Conservation (phyloP, 1,284 basidiomycete species). For the Pterula multifida region DNA sequence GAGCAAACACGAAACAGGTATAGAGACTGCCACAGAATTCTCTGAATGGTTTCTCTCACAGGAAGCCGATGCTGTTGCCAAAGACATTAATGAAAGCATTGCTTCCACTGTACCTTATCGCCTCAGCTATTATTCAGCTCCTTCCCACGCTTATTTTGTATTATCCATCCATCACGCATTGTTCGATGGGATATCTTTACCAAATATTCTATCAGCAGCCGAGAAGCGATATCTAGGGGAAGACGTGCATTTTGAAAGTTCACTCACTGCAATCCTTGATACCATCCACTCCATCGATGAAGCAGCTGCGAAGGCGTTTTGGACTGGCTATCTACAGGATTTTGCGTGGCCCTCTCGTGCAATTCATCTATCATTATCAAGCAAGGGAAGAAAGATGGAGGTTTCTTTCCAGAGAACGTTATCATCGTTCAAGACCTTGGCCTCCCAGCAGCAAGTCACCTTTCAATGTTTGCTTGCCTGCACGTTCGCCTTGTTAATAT, state of each 20-base stretch:
- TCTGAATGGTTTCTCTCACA: constrained; percentile 19
- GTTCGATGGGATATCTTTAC: constrained; percentile 34
- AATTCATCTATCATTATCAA: constrained; percentile 10
- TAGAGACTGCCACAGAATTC: constrained; percentile 14
- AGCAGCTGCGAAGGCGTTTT: constrained; percentile 22
- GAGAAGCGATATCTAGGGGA: constrained; percentile 20
- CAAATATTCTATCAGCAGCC: constrained; percentile 25
- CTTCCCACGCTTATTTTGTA: constrained; percentile 15
- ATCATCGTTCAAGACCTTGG: constrained; percentile 19
- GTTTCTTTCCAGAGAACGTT: constrained; percentile 17
- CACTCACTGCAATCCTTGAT: constrained; percentile 20
- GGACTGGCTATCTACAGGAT: constrained; percentile 21
- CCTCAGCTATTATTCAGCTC: constrained; percentile 18
- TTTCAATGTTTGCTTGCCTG: constrained; percentile 31
- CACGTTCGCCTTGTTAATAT: constrained; percentile 23
- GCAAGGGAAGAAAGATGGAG: constrained; percentile 12
- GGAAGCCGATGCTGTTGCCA: constrained; percentile 19
- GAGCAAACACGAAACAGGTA: constrained; percentile 12
- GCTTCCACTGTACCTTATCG: constrained; percentile 25
- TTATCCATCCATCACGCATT: constrained; percentile 37
- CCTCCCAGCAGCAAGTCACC: constrained; percentile 26
- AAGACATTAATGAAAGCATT: constrained; percentile 22
- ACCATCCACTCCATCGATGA: constrained; percentile 19
- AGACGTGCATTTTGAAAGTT: constrained; percentile 12
- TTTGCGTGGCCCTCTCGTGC: constrained; percentile 21